Conservation (phyloP, 2,329 filamentous ascomycete genomes). For the Neoascochyta sp. region DNA sequence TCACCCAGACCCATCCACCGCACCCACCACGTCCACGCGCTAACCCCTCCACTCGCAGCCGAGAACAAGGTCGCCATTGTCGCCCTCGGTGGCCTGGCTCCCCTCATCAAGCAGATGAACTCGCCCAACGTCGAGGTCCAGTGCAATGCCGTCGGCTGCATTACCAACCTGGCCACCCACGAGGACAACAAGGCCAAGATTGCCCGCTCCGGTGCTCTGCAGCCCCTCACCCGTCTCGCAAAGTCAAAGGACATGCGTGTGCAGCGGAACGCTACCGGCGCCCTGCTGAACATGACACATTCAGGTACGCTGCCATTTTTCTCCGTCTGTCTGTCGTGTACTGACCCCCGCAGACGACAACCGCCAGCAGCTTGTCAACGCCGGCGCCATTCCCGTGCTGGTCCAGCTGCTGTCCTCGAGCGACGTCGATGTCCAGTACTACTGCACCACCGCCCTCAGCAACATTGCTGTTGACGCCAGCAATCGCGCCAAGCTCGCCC, state of each 20-base stretch:
- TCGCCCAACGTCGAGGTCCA: conserved; percentile 97
- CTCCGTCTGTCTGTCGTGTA: conserved; percentile 2
- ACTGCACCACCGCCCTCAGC: conserved; percentile 96
- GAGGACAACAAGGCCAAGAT: conserved; percentile 99
- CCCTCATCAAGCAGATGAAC: conserved; percentile 96
- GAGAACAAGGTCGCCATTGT: conserved; percentile 99
- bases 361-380: conserved; percentile 92
- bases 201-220: conserved; percentile 86
- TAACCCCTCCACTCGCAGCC: conserved; percentile 62
- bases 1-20: conserved; percentile 1
- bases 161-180: conserved; percentile 95
- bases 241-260: conserved; percentile 99
- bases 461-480: conserved; percentile 94
- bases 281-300: conserved; percentile 97
- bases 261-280: conserved; percentile 93
- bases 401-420: conserved; percentile 89
- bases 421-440: conserved; percentile 98
- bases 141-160: conserved; percentile 98
- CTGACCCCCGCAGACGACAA: conserved; percentile 72
- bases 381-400: conserved; percentile 94
- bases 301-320: conserved; percentile 68
- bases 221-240: conserved; percentile 83
- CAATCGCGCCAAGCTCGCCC: conserved; percentile 86
- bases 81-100: conserved; percentile 80
- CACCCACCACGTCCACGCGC: conserved; percentile 30